Base-by-base conservation (phyloP, 768 basidiomycete species). In the Leccinum obscurum region DNA sequence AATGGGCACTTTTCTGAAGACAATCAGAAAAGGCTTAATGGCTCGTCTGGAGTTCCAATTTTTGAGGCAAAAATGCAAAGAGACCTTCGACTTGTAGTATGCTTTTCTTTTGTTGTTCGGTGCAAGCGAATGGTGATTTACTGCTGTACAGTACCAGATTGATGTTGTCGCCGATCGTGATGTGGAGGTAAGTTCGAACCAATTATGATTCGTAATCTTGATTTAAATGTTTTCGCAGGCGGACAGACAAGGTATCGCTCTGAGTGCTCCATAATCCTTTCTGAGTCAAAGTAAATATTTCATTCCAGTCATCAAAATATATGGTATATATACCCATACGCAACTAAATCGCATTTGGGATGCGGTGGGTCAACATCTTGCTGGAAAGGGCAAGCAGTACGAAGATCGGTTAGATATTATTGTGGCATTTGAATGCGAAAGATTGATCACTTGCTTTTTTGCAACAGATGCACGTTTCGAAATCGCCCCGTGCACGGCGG, bases 31-130 rank as follows among this genome's bases (percentile, higher is more conserved):
- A 72, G 80, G 7, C 73, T 89, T 13, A 83, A 77, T 22, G 79
- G 79, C 0, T 54, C 76, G 13, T 69, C 71, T 14, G 80, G 80
- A 1, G 70, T 89, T 3, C 85, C 88, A 0, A 80, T 90, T 10
- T 89, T 80, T 55, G 87, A 89, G 66, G 89, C 89, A 0, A 89
- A 87, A 68, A 84, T 89, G 79, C 82, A 81, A 10, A 65, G 75
- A 0, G 83, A 85, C 62, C 67, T 78, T 24, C 74, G 83, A 11
- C 69, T 87, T 22, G 76, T 87, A 2, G 84, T 85, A 65, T 5
- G 80, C 70, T 32, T 41, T 26, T 55, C 26, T 7, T 49, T 50
- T 54, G 10, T 7, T 1, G 9, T 39, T 20, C 4, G 10, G 17
- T 15, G 22, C 15, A 34, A 49, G 10, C 1, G 14, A 48, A 46